phyloP scores from a whole-genome alignment of 225 moss, liverwort and hornwort genomes.

The Straminergon stramineum region DNA sequence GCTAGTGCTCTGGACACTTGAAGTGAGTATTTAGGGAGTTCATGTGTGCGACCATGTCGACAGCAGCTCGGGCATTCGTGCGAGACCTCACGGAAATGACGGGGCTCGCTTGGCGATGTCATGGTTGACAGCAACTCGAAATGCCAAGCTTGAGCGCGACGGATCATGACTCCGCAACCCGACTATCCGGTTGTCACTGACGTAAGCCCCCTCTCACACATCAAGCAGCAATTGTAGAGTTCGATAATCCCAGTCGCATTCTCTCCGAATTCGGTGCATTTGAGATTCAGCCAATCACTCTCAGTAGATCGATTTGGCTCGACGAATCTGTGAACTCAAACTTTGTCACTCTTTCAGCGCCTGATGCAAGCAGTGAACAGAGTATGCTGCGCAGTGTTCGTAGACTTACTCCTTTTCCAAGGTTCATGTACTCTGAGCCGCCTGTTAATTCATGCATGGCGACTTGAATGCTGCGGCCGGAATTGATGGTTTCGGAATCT shows the following conservation, averaged over 20 bases:
- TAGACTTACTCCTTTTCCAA: not conserved
- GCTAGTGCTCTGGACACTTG: not conserved
- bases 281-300: not conserved
- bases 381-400: not conserved
- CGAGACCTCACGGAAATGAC: not conserved
- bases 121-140: not conserved
- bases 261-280: not conserved
- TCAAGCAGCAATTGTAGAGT: not conserved
- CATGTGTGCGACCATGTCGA: not conserved
- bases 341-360: not conserved
- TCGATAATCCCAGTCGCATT: not conserved
- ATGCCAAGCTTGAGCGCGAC: not conserved
- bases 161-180: not conserved
- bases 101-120: not conserved
- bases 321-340: not conserved
- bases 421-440: not conserved
- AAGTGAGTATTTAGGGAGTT: not conserved
- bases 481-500: not conserved
- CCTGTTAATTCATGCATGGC: not conserved
- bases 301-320: not conserved
- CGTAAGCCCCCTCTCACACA: not conserved
- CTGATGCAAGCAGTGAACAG: not conserved
- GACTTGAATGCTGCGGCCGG: not conserved
- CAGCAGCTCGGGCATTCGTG: not conserved
- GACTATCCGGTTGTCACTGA: conserved; percentile 10